These are phyloP conservation scores for Immersiella caudata DNA, from an alignment of 495 filamentous ascomycete species.

Conservation along the genomic window DNA sequence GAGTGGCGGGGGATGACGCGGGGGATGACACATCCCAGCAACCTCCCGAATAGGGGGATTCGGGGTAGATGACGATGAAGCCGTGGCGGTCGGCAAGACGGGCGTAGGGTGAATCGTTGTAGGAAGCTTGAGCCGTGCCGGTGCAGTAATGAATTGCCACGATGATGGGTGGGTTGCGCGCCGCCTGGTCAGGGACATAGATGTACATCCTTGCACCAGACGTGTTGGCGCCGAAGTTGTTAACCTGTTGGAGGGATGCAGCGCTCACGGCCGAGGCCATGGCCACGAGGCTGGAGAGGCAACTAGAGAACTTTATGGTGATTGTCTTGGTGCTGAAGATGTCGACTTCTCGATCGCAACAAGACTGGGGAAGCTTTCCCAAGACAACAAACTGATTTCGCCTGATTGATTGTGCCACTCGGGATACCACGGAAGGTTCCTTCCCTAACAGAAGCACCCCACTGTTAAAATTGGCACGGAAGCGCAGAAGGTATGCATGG, in stretches of 20 bases:
- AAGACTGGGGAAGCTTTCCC: constrained; percentile 7
- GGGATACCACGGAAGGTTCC: background rate
- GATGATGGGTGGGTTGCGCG: constrained; percentile 45
- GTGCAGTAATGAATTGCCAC: constrained; percentile 61
- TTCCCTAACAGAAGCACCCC: background rate
- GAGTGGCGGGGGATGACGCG: constrained; percentile 50
- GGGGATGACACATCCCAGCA: constrained; percentile 66
- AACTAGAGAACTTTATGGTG: constrained; percentile 36
- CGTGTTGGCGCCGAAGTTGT: constrained; percentile 45
- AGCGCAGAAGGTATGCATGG: no score
- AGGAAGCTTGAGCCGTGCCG: constrained; percentile 55
- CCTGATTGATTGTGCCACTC: background rate
- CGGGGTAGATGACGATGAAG: constrained; percentile 61
- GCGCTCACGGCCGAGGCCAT: constrained; percentile 26
- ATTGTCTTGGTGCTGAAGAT: background rate
- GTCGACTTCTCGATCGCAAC: background rate
- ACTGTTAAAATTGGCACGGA: background rate
- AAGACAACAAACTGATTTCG: background rate
- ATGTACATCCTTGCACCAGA: constrained; percentile 43
- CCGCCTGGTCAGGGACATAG: constrained; percentile 44
- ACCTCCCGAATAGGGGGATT: constrained; percentile 48
- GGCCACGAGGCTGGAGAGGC: constrained; percentile 35
- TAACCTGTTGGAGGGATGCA: constrained; percentile 41
- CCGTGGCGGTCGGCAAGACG: constrained; percentile 54
- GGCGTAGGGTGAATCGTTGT: constrained; percentile 51